Evolutionary conservation across 345 rosid species (phyloP).

Genomic region (Arabis hirsuta): DNA sequence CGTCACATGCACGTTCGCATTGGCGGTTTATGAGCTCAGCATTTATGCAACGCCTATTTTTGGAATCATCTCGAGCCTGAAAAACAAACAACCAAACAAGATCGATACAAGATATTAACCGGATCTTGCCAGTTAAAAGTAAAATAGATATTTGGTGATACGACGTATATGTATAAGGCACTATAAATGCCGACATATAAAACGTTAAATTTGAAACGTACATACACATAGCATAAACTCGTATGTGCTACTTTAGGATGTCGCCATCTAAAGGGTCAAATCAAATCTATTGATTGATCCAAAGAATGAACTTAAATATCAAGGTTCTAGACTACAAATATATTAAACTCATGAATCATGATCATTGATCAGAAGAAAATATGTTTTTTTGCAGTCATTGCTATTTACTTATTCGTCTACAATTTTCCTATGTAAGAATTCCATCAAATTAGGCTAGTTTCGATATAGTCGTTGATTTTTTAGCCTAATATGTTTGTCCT

Average conservation of each 20-base stretch:
- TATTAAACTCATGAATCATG: conserved; percentile 29
- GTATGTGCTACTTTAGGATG: background rate
- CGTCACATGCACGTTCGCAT: conserved; percentile 3
- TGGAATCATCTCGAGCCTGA: background rate
- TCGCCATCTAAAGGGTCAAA: conserved; percentile 9
- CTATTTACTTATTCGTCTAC: conserved; percentile 1
- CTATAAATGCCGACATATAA: background rate
- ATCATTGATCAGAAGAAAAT: background rate
- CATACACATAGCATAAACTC: background rate
- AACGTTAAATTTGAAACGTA: conserved; percentile 3
- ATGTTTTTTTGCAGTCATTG: background rate
- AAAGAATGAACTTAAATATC: background rate
- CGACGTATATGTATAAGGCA: conserved; percentile 13
- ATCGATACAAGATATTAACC: background rate
- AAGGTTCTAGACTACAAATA: background rate
- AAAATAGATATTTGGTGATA: background rate
- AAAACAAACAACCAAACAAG: background rate
- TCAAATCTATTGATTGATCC: background rate
- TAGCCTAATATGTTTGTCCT: background rate
- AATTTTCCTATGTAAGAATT: background rate
- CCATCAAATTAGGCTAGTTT: conserved; percentile 32
- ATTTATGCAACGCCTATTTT: background rate
- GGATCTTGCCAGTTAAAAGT: background rate
- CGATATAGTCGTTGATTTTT: conserved; percentile 4
- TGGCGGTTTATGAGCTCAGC: background rate